phyloP scores from a whole-genome alignment of 805 yeast genomes.

The Sungouiella blattae region DNA sequence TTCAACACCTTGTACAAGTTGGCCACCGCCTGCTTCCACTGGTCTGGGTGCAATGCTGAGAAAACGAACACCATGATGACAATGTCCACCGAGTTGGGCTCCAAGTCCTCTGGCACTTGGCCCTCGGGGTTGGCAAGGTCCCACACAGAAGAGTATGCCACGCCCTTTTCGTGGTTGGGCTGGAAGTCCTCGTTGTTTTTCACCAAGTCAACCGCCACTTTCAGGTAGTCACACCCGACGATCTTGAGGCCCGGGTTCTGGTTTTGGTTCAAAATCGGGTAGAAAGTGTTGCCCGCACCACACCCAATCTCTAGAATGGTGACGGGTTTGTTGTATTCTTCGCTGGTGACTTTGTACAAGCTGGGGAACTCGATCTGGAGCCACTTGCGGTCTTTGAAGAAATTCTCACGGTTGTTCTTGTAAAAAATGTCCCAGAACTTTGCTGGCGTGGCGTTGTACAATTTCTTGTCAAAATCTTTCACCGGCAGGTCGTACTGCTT shows the following conservation, averaged over 20 bases:
- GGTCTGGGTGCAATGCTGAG: slow-evolving; percentile 86
- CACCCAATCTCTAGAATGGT: slow-evolving; percentile 91
- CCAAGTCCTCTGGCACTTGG: slow-evolving; percentile 77
- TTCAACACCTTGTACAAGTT: slow-evolving; percentile 72
- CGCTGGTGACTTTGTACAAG: slow-evolving; percentile 68
- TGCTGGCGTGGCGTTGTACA: slow-evolving; percentile 83
- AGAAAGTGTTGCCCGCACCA: slow-evolving; percentile 97
- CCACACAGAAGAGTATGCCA: slow-evolving; percentile 88
- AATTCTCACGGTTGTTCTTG: slow-evolving; percentile 84
- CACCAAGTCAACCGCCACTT: slow-evolving; percentile 85
- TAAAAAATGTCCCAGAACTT: slow-evolving; percentile 95
- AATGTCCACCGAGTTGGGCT: slow-evolving; percentile 78
- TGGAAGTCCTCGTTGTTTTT: slow-evolving; percentile 59
- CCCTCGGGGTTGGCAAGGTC: slow-evolving; percentile 80
- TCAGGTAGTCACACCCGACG: slow-evolving; percentile 86
- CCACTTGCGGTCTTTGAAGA: slow-evolving; percentile 97
- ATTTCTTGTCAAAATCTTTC: slow-evolving; percentile 74
- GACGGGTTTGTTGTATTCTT: slow-evolving; percentile 63
- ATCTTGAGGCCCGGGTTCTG: slow-evolving; percentile 72
- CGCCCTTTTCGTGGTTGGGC: slow-evolving; percentile 40
- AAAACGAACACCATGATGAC: slow-evolving; percentile 95
- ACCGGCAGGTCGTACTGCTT: slow-evolving; percentile 83
- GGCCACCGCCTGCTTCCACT: slow-evolving; percentile 78
- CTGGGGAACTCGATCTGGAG: slow-evolving; percentile 89
- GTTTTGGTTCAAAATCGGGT: slow-evolving; percentile 81